Percentiles rank a stretch among this genome's conserved stretches.
Conservation (phyloP, 345 rosid genomes). For the Populus alba region DNA sequence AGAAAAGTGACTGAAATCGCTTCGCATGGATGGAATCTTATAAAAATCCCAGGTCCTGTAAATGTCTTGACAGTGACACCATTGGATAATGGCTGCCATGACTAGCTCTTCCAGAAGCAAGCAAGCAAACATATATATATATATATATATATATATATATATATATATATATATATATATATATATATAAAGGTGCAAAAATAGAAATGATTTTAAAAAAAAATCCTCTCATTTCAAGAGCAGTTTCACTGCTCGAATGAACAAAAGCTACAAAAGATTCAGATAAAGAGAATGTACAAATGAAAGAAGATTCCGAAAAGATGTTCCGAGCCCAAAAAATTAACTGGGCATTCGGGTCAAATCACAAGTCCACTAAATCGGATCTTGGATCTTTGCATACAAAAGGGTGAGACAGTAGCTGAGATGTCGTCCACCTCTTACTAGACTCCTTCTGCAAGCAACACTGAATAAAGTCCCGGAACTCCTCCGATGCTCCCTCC, state of each 20-base stretch:
- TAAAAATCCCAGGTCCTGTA: no score
- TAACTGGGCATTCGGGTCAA: not conserved
- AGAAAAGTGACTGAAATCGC: no score
- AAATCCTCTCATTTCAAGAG: not conserved
- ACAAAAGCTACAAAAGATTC: not conserved
- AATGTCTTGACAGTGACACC: no score
- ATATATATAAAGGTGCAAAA: no score
- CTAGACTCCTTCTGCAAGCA: slow-evolving; percentile 78
- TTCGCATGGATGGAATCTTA: no score
- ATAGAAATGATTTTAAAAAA: no score
- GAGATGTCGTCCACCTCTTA: slow-evolving; percentile 66
- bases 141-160: no score
- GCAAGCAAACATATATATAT: no score
- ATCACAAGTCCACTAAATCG: not conserved
- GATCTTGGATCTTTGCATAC: slow-evolving; percentile 18
- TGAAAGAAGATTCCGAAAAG: not conserved
- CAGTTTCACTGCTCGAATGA: not conserved
- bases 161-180: no score
- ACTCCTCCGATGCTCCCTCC: slow-evolving; percentile 54
- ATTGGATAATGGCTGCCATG: not conserved
- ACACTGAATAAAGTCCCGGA: slow-evolving; percentile 60
- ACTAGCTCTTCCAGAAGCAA: no score
- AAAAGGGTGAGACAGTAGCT: slow-evolving; percentile 69
- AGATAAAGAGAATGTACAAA: not conserved
- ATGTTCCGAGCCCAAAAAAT: not conserved